phyloP scores from a whole-genome alignment of 352 stramenopile species.

The Halophytophthora polymorphica region DNA sequence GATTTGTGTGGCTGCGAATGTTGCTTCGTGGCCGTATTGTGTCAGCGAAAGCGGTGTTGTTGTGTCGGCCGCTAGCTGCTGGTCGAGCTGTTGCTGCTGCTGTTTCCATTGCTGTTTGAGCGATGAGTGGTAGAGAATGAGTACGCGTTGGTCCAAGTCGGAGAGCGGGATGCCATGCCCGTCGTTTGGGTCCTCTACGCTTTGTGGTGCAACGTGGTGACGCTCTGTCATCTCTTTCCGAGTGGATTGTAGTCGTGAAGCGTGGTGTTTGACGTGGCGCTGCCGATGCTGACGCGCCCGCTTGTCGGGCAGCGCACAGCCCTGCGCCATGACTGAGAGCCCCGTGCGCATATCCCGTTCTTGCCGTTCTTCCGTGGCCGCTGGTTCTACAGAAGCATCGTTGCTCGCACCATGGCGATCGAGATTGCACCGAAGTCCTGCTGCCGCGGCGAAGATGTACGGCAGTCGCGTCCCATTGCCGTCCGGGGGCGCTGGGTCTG shows the following conservation, averaged over 20 bases:
- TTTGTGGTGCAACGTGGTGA: no score
- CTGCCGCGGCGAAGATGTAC: conserved; percentile 13
- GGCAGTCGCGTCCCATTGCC: conserved; percentile 15
- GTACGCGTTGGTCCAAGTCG: conserved; percentile 50
- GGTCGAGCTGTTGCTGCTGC: conserved; percentile 5
- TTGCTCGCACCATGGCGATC: conserved; percentile 1
- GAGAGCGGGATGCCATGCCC: conserved; percentile 13
- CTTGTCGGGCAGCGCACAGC: no score
- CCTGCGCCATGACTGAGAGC: no score
- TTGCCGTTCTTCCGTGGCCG: conserved; percentile 12
- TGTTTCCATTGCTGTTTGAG: conserved; percentile 33
- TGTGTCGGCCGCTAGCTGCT: background rate
- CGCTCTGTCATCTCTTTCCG: no score
- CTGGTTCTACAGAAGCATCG: background rate
- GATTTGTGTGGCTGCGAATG: conserved; percentile 56
- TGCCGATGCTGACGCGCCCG: no score
- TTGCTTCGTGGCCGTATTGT: conserved; percentile 45
- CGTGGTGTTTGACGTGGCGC: no score
- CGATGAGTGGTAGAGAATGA: conserved; percentile 63
- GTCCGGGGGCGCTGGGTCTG: background rate
- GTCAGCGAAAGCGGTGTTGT: background rate
- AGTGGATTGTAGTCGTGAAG: no score
- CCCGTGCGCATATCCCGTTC: background rate
- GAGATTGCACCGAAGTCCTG: conserved; percentile 3
- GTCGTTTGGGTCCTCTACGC: background rate